Evolutionary conservation across 495 filamentous ascomycete species (phyloP), one percentile per base, ranked within the genome.

Genomic region (Hypoxylon intermedium): DNA sequence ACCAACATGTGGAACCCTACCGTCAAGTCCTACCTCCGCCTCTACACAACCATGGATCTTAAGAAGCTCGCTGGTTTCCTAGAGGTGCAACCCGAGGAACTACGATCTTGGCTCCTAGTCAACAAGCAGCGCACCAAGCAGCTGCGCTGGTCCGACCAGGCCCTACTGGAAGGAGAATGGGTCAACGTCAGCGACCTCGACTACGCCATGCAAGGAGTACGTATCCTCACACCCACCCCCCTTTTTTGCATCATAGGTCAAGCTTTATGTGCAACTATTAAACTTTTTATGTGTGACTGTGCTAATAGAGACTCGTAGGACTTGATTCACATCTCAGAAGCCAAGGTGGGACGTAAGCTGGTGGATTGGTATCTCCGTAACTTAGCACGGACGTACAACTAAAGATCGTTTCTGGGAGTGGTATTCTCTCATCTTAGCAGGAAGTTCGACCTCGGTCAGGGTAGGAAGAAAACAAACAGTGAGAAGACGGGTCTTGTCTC

Each of bases 351-450:
- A 58, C 85, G 94, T 59, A 93, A 93, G 76, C 77, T 98, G 70
- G 93, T 98, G 52, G 94, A 98, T 79, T 98, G 94, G 94, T 98
- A 98, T 76, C 84, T 98, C 68, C 87, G 95, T 67, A 98, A 98
- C 79, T 82, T 98, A 67, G 88, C 92, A 40, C 87, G 94, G 67
- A 95, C 92, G 43, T 98, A 98, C 79, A 74, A 76, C 64, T 75
- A 63, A 63, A 53, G 26, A 26, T 23, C 13, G 5, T 38, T 6
- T 33, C 31, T 7, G 41, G 28, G 53, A 40, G 26, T 16, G 26
- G 24, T 31, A 52, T 58, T 33, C 40, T 44, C 11, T 26, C 6
- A 9, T 16, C 16, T 20, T n/a, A 30, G 20, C 24, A 2, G 37
- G 20, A 43, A 16, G 30, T 20, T 21, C 33, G n/a, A 23, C 41